Evolutionary conservation across 257 asterid genomes (phyloP).

Genomic region (Ocimum tenuiflorum): DNA sequence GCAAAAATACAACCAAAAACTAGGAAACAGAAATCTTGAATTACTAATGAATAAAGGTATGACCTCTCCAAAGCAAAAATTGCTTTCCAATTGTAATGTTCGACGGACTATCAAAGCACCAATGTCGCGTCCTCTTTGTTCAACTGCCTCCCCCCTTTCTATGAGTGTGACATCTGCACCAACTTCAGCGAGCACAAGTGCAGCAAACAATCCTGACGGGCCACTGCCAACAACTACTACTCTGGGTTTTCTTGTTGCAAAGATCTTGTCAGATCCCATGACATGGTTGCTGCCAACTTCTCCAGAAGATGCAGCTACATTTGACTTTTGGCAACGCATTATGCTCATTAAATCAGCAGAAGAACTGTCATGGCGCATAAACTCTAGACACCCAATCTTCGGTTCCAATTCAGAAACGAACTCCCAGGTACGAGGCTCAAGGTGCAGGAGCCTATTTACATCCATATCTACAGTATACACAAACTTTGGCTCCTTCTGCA

Average conservation of each 20-base stretch:
- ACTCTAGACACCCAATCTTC: constrained; percentile 60
- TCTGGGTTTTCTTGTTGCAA: constrained; percentile 47
- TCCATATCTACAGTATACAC: constrained; percentile 87
- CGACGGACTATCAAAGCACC: constrained; percentile 90
- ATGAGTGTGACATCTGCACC: constrained; percentile 86
- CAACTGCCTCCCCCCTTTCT: constrained; percentile 95
- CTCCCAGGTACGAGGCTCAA: constrained; percentile 78
- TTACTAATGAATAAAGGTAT: constrained; percentile 36
- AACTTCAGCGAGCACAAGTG: constrained; percentile 94
- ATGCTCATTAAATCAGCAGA: constrained; percentile 54
- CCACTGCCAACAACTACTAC: constrained; percentile 91
- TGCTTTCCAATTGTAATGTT: constrained; percentile 74
- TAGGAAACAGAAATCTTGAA: constrained; percentile 28
- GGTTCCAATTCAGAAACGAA: constrained; percentile 74
- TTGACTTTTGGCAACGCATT: constrained; percentile 31
- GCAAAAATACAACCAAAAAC: constrained; percentile 23
- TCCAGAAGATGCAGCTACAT: constrained; percentile 24
- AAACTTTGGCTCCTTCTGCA: constrained; percentile 79
- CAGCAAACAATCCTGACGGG: constrained; percentile 90
- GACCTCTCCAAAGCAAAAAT: constrained; percentile 99
- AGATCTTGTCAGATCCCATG: constrained; percentile 22
- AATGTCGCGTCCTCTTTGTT: constrained; percentile 90
- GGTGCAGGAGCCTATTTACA: constrained; percentile 46
- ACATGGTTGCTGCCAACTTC: constrained; percentile 21
- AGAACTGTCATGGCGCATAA: constrained; percentile 32